Conservation (phyloP, 1,284 basidiomycete species). For the Cystobasidiaceae sp. region DNA sequence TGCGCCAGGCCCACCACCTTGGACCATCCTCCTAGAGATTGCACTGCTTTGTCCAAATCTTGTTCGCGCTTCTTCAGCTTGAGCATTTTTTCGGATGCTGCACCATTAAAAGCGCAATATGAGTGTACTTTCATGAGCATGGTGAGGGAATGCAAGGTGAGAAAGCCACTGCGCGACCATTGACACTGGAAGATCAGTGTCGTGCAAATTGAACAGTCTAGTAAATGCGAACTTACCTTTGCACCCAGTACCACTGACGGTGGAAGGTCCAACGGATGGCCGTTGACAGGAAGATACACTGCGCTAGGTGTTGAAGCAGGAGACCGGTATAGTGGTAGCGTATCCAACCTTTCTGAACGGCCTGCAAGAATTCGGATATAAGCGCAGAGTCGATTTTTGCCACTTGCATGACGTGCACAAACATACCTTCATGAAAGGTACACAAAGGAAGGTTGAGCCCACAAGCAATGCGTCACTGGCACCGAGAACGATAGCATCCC, state of each 20-base stretch:
- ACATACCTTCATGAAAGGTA: slow-evolving; percentile 69
- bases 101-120: slow-evolving; percentile 83
- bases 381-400: too few species aligned
- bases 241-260: slow-evolving; percentile 47
- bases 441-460: slow-evolving; percentile 63
- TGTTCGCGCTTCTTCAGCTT: slow-evolving; percentile 51
- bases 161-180: slow-evolving; percentile 51
- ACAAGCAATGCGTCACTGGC: slow-evolving; percentile 79
- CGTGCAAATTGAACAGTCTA: not conserved
- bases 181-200: not conserved
- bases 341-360: slow-evolving; percentile 67
- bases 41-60: slow-evolving; percentile 53
- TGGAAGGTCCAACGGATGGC: slow-evolving; percentile 81
- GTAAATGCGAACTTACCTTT: not conserved
- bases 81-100: slow-evolving; percentile 54
- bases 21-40: slow-evolving; percentile 60
- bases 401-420: slow-evolving; percentile 3
- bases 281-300: slow-evolving; percentile 62
- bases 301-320: slow-evolving; percentile 69
- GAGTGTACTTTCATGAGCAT: slow-evolving; percentile 98
- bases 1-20: slow-evolving; percentile 47
- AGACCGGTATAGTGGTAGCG: slow-evolving; percentile 68
- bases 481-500: slow-evolving; percentile 75
- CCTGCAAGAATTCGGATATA: slow-evolving; percentile 9
- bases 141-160: slow-evolving; percentile 81